Conservation (phyloP, 768 basidiomycete species). For the Boletus tylopilopsis region DNA sequence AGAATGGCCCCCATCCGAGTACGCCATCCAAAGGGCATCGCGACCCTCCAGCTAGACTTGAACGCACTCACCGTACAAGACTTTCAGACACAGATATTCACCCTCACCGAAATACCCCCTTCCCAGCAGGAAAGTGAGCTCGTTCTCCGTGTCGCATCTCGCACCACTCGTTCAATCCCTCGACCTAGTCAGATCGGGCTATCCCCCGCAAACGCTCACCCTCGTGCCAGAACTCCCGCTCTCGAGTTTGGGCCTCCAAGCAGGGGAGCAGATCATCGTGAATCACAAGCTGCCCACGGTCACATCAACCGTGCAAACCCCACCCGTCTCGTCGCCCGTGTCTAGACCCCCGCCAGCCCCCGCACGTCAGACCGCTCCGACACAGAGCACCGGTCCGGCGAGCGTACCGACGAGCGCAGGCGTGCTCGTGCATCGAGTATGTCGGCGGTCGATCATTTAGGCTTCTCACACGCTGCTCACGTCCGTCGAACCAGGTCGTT, state of each 20-base stretch:
- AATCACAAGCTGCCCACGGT: constrained; percentile 35
- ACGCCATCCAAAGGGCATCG: constrained; percentile 79
- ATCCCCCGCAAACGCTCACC: constrained; percentile 75
- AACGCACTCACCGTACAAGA: constrained; percentile 65
- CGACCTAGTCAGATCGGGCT: constrained; percentile 69
- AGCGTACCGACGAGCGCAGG: constrained; percentile 60
- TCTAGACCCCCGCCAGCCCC: constrained; percentile 16
- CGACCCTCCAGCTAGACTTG: constrained; percentile 69
- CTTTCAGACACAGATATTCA: constrained; percentile 69
- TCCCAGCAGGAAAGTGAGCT: constrained; percentile 74
- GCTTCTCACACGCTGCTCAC: constrained; percentile 2
- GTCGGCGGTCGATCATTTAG: background rate
- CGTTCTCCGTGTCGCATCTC: background rate
- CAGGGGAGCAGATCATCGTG: constrained; percentile 87
- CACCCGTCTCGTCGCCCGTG: constrained; percentile 8
- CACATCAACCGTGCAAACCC: background rate
- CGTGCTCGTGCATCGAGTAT: constrained; percentile 70
- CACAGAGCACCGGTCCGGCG: constrained; percentile 42
- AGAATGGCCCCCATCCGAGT: constrained; percentile 72
- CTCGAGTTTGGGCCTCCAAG: constrained; percentile 68
- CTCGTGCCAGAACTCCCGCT: constrained; percentile 72
- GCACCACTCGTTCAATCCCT: background rate
- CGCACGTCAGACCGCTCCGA: constrained; percentile 9
- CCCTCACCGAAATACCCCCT: constrained; percentile 64
- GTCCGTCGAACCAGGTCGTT: constrained; percentile 51